phyloP scores from a whole-genome alignment of 1,284 basidiomycete genomes.

The Rhizopogon hawkerae region DNA sequence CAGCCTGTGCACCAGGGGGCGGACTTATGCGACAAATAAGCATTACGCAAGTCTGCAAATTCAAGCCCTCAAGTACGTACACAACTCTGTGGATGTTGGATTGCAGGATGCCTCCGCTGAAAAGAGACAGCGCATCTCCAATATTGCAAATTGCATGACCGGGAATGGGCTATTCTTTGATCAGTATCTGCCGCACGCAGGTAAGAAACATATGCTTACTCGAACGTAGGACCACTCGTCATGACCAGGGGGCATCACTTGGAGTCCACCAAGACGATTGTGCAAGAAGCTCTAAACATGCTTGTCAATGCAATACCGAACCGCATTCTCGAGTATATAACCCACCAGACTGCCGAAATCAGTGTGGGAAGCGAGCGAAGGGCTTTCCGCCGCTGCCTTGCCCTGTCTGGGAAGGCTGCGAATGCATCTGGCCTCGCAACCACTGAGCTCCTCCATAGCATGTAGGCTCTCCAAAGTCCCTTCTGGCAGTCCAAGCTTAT shows the following conservation, averaged over 20 bases:
- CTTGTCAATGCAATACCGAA: slow-evolving; percentile 34
- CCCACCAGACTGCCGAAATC: slow-evolving; percentile 46
- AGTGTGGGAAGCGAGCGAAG: slow-evolving; percentile 45
- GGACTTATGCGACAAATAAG: slow-evolving; percentile 15
- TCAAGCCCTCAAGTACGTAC: neutral
- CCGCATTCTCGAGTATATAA: slow-evolving; percentile 44
- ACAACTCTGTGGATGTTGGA: slow-evolving; percentile 49
- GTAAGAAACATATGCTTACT: slow-evolving; percentile 35
- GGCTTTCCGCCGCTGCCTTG: slow-evolving; percentile 20
- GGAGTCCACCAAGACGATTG: slow-evolving; percentile 64
- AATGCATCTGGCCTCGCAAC: slow-evolving; percentile 54
- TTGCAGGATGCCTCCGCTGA: slow-evolving; percentile 51
- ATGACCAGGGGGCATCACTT: slow-evolving; percentile 56
- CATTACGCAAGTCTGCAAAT: neutral
- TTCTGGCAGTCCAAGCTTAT: slow-evolving; percentile 44
- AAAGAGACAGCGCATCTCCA: slow-evolving; percentile 49
- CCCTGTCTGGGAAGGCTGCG: slow-evolving; percentile 37
- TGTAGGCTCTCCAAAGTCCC: slow-evolving; percentile 44
- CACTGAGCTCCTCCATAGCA: slow-evolving; percentile 38
- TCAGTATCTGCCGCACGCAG: slow-evolving; percentile 45
- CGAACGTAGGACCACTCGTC: slow-evolving; percentile 62
- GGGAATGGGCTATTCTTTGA: slow-evolving; percentile 39
- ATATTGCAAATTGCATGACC: slow-evolving; percentile 55
- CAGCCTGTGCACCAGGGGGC: slow-evolving; percentile 38
- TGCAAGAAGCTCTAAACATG: slow-evolving; percentile 49